Evolutionary conservation across 179 eudicot species (phyloP).

Genomic region (Nepenthes alata): DNA sequence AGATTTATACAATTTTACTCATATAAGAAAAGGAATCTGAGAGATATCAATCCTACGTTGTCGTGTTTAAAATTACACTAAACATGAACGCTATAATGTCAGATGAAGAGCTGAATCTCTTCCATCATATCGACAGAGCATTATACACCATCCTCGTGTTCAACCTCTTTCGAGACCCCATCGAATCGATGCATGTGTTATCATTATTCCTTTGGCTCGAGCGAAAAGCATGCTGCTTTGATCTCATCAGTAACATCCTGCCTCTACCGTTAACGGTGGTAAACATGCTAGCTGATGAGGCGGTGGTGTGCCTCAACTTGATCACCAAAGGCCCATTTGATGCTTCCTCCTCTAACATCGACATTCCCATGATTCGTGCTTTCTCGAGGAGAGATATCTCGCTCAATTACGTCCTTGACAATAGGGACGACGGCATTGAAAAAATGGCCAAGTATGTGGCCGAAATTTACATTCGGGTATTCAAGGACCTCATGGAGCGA

Average conservation of each 20-base stretch:
- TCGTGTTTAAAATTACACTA: background rate
- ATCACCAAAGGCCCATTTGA: background rate
- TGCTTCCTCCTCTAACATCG: background rate
- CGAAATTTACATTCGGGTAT: slow-evolving; percentile 15
- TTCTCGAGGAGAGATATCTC: slow-evolving; percentile 16
- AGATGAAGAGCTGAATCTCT: slow-evolving; percentile 10
- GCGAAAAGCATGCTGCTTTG: slow-evolving; percentile 6
- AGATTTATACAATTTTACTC: no score
- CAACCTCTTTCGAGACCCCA: slow-evolving; percentile 19
- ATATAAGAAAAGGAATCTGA: no score
- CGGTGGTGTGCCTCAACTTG: slow-evolving; percentile 20
- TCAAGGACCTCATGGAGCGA: slow-evolving; percentile 18
- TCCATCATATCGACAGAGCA: slow-evolving; percentile 21
- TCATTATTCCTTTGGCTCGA: slow-evolving; percentile 41
- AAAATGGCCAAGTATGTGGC: slow-evolving; percentile 6
- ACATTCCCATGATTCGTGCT: slow-evolving; percentile 23
- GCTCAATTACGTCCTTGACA: slow-evolving; percentile 16
- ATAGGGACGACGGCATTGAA: slow-evolving; percentile 5
- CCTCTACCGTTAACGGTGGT: slow-evolving; percentile 11
- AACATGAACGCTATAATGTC: background rate
- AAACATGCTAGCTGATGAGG: slow-evolving; percentile 25
- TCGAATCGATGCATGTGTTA: slow-evolving; percentile 20
- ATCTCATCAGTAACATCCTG: slow-evolving; percentile 7
- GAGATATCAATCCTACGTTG: no score
- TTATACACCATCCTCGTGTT: slow-evolving; percentile 16